Conservation (phyloP, 2,329 filamentous ascomycete species). For the Tolypocladium pustulatum region DNA sequence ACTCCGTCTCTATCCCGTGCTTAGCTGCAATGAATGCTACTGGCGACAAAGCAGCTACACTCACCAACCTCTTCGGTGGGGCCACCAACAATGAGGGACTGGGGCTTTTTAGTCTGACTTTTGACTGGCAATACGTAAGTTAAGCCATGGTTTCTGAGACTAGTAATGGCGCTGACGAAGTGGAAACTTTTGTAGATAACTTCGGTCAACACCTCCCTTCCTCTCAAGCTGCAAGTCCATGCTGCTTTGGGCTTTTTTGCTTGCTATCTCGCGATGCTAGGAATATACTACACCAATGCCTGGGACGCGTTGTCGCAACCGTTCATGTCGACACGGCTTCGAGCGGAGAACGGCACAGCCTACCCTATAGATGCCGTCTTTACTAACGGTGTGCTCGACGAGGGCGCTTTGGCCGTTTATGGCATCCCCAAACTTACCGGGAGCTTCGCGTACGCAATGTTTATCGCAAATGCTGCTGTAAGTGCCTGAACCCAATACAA, state of each 20-base stretch:
- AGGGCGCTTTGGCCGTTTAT: not conserved
- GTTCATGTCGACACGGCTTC: not conserved
- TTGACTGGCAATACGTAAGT: not conserved
- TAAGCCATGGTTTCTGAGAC: not conserved
- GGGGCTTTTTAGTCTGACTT: not conserved
- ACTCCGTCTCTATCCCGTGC: slow-evolving; percentile 43
- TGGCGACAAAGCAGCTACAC: not conserved
- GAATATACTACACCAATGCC: not conserved
- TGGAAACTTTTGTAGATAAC: not conserved
- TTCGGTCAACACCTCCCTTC: not conserved
- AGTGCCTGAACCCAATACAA: not conserved
- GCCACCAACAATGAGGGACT: not conserved
- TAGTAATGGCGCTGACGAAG: not conserved
- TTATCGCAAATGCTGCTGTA: not conserved
- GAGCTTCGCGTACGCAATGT: not conserved
- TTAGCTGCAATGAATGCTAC: slow-evolving; percentile 32
- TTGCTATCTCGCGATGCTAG: not conserved
- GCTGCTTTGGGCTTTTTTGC: not conserved
- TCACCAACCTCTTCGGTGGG: not conserved
- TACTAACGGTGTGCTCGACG: not conserved
- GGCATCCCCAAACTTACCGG: not conserved
- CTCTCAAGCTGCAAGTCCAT: not conserved
- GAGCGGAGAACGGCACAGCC: not conserved
- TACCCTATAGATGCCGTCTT: not conserved
- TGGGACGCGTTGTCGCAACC: not conserved